Evolutionary conservation across 345 rosid species (phyloP).

Genomic region (Salix brachista): DNA sequence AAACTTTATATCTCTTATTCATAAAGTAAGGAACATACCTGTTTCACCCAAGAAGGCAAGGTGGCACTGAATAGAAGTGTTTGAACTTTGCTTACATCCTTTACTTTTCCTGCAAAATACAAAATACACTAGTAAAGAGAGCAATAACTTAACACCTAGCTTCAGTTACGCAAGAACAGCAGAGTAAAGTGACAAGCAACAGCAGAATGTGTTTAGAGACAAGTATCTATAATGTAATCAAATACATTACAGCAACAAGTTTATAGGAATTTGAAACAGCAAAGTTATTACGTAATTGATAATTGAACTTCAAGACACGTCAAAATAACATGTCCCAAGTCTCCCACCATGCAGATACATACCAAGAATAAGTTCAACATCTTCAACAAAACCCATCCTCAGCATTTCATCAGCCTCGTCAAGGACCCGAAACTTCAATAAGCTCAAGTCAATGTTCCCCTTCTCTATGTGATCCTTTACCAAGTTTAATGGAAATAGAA

Average conservation of each 20-base stretch:
- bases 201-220: not conserved
- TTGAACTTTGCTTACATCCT: constrained; percentile 79
- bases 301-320: not conserved
- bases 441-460: constrained; percentile 56
- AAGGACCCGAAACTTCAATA: constrained; percentile 80
- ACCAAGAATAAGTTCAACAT: constrained; percentile 93
- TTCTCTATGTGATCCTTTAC: constrained; percentile 83
- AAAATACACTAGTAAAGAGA: constrained; percentile 2
- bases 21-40: constrained; percentile 42
- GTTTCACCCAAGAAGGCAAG: constrained; percentile 80
- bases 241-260: not conserved
- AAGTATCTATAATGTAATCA: not conserved
- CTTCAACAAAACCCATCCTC: constrained; percentile 97
- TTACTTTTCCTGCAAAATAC: constrained; percentile 67
- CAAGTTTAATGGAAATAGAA: not conserved
- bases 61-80: constrained; percentile 99
- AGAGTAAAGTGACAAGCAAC: not conserved
- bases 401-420: constrained; percentile 99
- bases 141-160: not conserved
- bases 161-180: not conserved
- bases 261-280: not conserved
- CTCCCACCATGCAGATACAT: not conserved
- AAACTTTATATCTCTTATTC: not conserved
- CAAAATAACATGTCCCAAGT: not conserved
- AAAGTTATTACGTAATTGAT: not conserved